Percentiles rank a stretch among this genome's conserved stretches.
phyloP scores from a whole-genome alignment of 1,139 yeast genomes.

The Geotrichum candidum region DNA sequence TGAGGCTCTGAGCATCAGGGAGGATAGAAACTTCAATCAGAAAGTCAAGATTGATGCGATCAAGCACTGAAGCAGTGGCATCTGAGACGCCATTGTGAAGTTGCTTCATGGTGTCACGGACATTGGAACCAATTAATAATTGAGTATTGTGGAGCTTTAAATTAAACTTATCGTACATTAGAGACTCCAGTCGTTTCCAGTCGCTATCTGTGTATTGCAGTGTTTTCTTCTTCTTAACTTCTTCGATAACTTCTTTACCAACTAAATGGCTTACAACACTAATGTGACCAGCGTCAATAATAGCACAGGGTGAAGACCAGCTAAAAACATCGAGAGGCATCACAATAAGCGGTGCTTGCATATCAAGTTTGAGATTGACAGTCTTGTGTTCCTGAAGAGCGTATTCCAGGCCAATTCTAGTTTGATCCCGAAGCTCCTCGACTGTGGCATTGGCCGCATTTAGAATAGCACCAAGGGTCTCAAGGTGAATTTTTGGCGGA shows the following conservation, averaged over 20 bases:
- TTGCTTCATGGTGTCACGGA: slow-evolving; percentile 61
- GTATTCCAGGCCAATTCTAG: slow-evolving; percentile 87
- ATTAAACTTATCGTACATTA: slow-evolving; percentile 86
- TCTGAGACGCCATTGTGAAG: slow-evolving; percentile 29
- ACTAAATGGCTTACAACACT: slow-evolving; percentile 77
- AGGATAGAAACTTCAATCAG: slow-evolving; percentile 74
- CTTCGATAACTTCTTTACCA: slow-evolving; percentile 61
- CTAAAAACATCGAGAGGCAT: slow-evolving; percentile 75
- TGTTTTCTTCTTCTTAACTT: slow-evolving; percentile 59
- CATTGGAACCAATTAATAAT: slow-evolving; percentile 76
- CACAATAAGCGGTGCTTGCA: slow-evolving; percentile 91
- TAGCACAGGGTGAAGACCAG: slow-evolving; percentile 82
- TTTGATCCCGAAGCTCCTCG: slow-evolving; percentile 83
- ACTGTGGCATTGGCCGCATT: slow-evolving; percentile 94
- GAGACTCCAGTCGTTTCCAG: slow-evolving; percentile 61
- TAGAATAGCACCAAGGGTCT: slow-evolving; percentile 86
- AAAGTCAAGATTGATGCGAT: slow-evolving; percentile 67
- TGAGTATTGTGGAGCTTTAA: slow-evolving; percentile 81
- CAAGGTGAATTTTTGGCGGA: slow-evolving; percentile 81
- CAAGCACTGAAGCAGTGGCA: slow-evolving; percentile 55
- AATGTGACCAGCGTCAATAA: slow-evolving; percentile 94
- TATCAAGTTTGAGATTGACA: slow-evolving; percentile 71
- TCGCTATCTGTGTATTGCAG: slow-evolving; percentile 66
- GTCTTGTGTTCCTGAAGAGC: slow-evolving; percentile 94
- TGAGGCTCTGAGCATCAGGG: slow-evolving; percentile 70